A percentile compares a stretch with the other conserved stretches of the same genome.
These are phyloP conservation scores for Filosporella fistucella DNA, from an alignment of 495 filamentous ascomycete genomes.

Conservation along the genomic window DNA sequence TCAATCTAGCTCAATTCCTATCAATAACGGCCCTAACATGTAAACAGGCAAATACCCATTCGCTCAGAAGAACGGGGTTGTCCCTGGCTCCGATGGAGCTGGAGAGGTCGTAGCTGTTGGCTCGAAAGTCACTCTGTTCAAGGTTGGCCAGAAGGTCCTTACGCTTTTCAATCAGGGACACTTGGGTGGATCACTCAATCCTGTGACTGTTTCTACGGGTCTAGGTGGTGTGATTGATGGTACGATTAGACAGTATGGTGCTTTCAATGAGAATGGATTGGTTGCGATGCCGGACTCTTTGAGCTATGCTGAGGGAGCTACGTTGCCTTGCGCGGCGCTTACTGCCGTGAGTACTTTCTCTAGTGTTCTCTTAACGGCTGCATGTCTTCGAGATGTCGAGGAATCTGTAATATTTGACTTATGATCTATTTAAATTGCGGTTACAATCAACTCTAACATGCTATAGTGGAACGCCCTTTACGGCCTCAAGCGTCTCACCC, in stretches of 20 bases:
- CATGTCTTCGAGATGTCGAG: no score
- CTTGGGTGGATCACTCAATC: conserved; percentile 52
- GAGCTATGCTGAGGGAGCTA: conserved; percentile 56
- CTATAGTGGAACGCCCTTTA: conserved; percentile 85
- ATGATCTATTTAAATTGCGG: no score
- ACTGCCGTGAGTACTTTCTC: no score
- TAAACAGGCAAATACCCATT: conserved; percentile 65
- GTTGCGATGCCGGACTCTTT: conserved; percentile 62
- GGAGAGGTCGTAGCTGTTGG: conserved; percentile 69
- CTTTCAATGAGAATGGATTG: conserved; percentile 65
- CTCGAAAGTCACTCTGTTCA: conserved; percentile 53
- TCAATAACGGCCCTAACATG: neutral
- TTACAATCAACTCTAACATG: no score
- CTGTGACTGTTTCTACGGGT: conserved; percentile 41
- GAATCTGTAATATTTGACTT: no score
- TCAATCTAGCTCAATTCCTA: no score
- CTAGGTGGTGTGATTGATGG: conserved; percentile 71
- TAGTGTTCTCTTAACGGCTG: no score
- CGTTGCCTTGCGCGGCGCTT: conserved; percentile 67
- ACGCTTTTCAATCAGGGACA: conserved; percentile 81
- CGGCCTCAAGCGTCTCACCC: conserved; percentile 59
- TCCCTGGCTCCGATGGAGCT: conserved; percentile 74
- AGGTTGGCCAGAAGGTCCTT: conserved; percentile 63
- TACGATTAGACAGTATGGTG: conserved; percentile 64
- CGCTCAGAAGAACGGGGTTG: conserved; percentile 48